A percentile compares a stretch with the other conserved stretches of the same genome.
These are phyloP conservation scores for Colletotrichum sp. DNA, from an alignment of 2,329 filamentous ascomycete genomes.

Conservation along the genomic window DNA sequence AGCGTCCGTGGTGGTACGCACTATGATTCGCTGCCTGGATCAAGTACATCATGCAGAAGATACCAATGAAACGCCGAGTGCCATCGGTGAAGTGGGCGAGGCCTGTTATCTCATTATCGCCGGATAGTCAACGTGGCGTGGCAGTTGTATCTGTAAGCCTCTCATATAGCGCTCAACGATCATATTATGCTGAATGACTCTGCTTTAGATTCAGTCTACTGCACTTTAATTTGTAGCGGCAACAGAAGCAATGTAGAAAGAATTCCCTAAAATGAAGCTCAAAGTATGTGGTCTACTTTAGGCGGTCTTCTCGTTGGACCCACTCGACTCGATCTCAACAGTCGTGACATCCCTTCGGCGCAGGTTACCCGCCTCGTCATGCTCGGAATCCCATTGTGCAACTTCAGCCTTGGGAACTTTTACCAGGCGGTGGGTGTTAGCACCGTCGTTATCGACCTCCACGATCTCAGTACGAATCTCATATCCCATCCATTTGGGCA, in stretches of 20 bases:
- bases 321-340: slow-evolving; percentile 1
- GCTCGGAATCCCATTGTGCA: slow-evolving; percentile 60
- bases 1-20: neutral
- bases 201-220: neutral
- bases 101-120: neutral
- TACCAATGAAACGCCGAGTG: neutral
- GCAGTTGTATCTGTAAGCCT: neutral
- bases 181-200: neutral
- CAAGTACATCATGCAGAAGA: neutral
- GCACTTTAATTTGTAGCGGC: neutral
- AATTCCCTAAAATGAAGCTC: neutral
- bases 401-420: slow-evolving; percentile 58
- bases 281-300: neutral
- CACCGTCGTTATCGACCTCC: slow-evolving; percentile 46
- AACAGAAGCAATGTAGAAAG: neutral
- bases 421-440: slow-evolving; percentile 51
- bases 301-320: slow-evolving; percentile 3
- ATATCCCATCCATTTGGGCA: slow-evolving; percentile 60
- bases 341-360: slow-evolving; percentile 15
- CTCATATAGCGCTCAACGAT: neutral
- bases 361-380: slow-evolving; percentile 53
- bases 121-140: neutral
- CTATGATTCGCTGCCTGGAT: neutral
- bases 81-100: neutral
- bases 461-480: slow-evolving; percentile 59